Evolutionary conservation across 2,329 filamentous ascomycete genomes (phyloP), one percentile per base, ranked within the genome.

Genomic region (Trichocomaceae sp.): DNA sequence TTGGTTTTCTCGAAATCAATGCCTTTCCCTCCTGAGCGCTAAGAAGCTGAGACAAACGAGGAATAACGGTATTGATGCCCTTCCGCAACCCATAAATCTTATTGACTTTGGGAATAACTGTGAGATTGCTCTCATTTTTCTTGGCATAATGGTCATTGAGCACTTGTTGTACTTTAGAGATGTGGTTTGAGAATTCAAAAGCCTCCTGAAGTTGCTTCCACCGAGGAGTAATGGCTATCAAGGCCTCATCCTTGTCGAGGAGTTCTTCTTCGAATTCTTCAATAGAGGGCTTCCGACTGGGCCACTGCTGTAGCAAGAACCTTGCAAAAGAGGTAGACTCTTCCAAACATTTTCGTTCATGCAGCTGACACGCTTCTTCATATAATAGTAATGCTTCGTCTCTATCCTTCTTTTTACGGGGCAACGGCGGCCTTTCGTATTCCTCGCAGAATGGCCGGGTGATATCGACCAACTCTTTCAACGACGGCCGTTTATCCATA

Each of bases 271-370:
- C 48, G 7, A 77, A 63, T 0, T 62, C 59, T 0, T 63, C 57
- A 0, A 69, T 17, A 0, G 62, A 64, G 0, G 75, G 73, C 7
- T 68, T 61, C 0, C 57, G 19, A 45, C 69, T 72, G 0, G 80
- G 77, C 77, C 77, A 80, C 56, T 79, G 74, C 0, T 59, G 50
- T 0, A 77, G 54, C 0, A 83, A 62, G 15, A 71, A 70, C 5
- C 65, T 55, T 0, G 75, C 75, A n/a, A 82, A 53, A 1, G 45
- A 12, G 22, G 62, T 63, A 41, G 71, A 73, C 23, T 76, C 71
- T 1, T 54, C 6, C 19, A 33, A n/a, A 12, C 52, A 42, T n/a
- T 44, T 22, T 7, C 62, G 42, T 8, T 70, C 62, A 15, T 65
- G 66, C 39, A 63, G 59, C 17, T 59, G 20, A 5, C 69, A 61